Evolutionary conservation across 2,329 filamentous ascomycete genomes (phyloP).

Genomic region (Scedosporium aurantiacum): DNA sequence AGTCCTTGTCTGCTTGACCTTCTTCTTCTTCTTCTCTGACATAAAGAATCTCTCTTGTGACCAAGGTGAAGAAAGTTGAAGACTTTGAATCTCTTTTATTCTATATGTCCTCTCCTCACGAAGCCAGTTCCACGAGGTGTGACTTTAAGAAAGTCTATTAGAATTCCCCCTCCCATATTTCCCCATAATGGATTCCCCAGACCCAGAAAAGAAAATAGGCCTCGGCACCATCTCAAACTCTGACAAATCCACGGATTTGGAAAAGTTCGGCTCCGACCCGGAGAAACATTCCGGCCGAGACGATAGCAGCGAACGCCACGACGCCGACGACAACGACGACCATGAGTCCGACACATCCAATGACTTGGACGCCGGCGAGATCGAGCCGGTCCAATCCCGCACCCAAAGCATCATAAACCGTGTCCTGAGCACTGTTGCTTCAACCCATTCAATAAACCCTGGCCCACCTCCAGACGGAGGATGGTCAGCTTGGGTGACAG

Average conservation of each 20-base stretch:
- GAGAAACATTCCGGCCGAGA: constrained; percentile 1
- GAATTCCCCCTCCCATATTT: background rate
- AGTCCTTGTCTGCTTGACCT: background rate
- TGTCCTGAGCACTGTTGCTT: constrained; percentile 29
- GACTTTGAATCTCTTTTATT: background rate
- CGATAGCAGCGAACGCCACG: background rate
- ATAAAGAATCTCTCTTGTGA: background rate
- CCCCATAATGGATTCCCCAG: background rate
- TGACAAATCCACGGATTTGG: background rate
- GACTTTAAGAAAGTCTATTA: background rate
- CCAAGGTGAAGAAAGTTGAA: background rate
- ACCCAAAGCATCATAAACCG: constrained; percentile 20
- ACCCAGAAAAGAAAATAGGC: background rate
- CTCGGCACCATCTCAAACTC: background rate
- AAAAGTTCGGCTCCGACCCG: constrained; percentile 1
- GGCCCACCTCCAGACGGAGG: constrained; percentile 42
- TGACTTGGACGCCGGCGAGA: background rate
- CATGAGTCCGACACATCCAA: background rate
- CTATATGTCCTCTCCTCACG: too few relatives aligned
- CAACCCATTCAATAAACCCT: constrained; percentile 27
- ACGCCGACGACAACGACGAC: background rate
- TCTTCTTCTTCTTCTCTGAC: background rate
- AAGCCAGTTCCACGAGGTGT: too few relatives aligned
- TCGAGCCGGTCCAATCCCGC: constrained; percentile 5
- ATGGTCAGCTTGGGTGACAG: constrained; percentile 32